Conservation (phyloP, 805 yeast genomes). For the Teunomyces kruisii region DNA sequence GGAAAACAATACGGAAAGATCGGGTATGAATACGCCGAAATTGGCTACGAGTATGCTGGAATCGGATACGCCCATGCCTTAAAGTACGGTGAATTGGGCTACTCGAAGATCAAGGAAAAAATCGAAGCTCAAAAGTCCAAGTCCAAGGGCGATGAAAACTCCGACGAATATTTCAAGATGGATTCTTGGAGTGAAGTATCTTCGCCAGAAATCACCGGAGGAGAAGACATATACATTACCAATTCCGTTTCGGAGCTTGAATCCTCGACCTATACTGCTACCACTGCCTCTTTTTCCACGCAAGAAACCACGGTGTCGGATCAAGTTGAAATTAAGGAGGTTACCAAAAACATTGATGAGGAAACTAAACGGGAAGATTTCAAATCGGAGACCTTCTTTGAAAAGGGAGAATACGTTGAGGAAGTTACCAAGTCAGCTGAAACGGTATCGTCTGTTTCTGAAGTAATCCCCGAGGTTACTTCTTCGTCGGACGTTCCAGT, state of each 20-base stretch:
- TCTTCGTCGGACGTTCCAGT: not conserved
- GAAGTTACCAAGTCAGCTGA: slow-evolving; percentile 5
- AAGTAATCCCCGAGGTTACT: not conserved
- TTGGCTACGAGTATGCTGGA: slow-evolving; percentile 19
- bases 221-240: slow-evolving; percentile 1
- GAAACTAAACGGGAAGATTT: slow-evolving; percentile 13
- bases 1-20: slow-evolving; percentile 19
- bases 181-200: slow-evolving; percentile 18
- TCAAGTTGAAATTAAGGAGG: slow-evolving; percentile 12
- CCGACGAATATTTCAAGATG: slow-evolving; percentile 21
- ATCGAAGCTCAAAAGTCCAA: slow-evolving; percentile 18
- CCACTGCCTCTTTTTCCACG: not conserved
- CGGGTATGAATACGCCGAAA: slow-evolving; percentile 10
- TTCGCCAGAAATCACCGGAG: slow-evolving; percentile 1
- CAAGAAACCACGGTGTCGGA: slow-evolving; percentile 7
- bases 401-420: slow-evolving; percentile 1
- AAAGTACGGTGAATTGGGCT: slow-evolving; percentile 22
- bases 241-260: not conserved
- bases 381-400: slow-evolving; percentile 15
- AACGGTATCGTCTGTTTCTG: not conserved
- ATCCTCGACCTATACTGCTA: not conserved
- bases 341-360: slow-evolving; percentile 17
- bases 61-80: slow-evolving; percentile 17
- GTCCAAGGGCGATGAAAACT: slow-evolving; percentile 20
- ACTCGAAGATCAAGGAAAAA: slow-evolving; percentile 28